These are phyloP conservation scores for Sugiyamaella castrensis DNA, from an alignment of 1,139 yeast genomes.

Conservation along the genomic window DNA sequence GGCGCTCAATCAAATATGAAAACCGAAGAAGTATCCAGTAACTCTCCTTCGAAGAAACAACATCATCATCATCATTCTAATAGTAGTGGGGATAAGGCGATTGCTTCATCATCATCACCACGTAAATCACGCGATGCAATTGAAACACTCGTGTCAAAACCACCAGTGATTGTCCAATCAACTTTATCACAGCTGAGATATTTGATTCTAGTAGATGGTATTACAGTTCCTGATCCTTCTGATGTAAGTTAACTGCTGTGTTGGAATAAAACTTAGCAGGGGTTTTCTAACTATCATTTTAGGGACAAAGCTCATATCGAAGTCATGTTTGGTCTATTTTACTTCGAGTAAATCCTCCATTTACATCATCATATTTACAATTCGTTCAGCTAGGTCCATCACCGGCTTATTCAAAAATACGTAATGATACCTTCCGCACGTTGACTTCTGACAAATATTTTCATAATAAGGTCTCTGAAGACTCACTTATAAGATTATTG, in stretches of 20 bases:
- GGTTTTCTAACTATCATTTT: conserved; percentile 17
- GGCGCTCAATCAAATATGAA: too few species aligned
- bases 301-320: conserved; percentile 59
- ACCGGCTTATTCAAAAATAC: conserved; percentile 61
- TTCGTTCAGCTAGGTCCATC: conserved; percentile 59
- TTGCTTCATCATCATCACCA: neutral
- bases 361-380: conserved; percentile 52
- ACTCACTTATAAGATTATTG: conserved; percentile 62
- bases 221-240: conserved; percentile 45
- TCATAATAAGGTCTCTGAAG: conserved; percentile 65
- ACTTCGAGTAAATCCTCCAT: conserved; percentile 58
- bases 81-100: too few species aligned
- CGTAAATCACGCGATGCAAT: conserved; percentile 51
- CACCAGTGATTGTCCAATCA: conserved; percentile 62
- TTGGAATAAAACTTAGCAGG: neutral
- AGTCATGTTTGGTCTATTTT: conserved; percentile 81
- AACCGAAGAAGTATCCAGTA: too few species aligned
- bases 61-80: too few species aligned
- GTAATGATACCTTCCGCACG: conserved; percentile 85
- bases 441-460: conserved; percentile 71
- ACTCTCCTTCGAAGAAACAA: too few species aligned
- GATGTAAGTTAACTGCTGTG: conserved; percentile 19
- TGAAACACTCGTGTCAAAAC: conserved; percentile 59
- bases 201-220: conserved; percentile 73
- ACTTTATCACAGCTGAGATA: conserved; percentile 78